phyloP scores from a whole-genome alignment of 2,329 filamentous ascomycete species.

The Fusarium sp. region DNA sequence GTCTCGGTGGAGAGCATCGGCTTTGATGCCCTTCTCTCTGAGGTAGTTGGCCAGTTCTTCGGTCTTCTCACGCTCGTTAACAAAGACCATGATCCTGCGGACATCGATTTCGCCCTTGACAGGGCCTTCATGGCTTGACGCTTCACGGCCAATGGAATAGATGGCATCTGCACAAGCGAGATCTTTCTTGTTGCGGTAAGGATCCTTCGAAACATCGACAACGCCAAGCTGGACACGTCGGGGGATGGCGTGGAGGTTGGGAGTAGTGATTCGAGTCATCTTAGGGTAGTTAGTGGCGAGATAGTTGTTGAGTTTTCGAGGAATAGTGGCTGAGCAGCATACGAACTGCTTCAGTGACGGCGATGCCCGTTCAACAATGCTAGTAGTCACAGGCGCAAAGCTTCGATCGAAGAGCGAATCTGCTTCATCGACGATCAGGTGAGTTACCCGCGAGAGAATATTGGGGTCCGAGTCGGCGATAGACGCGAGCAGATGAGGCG shows the following conservation, averaged over 20 bases:
- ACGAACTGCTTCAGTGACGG: conserved; percentile 90
- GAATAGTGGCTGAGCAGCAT: conserved; percentile 96
- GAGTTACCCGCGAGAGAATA: conserved; percentile 89
- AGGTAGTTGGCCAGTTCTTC: conserved; percentile 86
- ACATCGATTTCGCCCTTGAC: conserved; percentile 73
- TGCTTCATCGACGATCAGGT: conserved; percentile 94
- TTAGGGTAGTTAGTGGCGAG: conserved; percentile 87
- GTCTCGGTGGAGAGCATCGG: conserved; percentile 87
- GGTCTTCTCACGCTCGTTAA: conserved; percentile 95
- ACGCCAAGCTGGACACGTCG: conserved; percentile 94
- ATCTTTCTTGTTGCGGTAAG: conserved; percentile 92
- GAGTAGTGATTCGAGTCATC: conserved; percentile 89
- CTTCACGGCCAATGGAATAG: conserved; percentile 90
- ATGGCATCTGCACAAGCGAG: conserved; percentile 96
- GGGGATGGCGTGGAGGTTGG: conserved; percentile 96
- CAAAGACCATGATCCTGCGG: conserved; percentile 93
- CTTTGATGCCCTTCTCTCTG: conserved; percentile 87
- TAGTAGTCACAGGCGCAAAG: conserved; percentile 86
- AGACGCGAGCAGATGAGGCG: conserved; percentile 89
- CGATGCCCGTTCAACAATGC: conserved; percentile 84
- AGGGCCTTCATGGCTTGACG: conserved; percentile 70
- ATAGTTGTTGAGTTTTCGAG: conserved; percentile 87
- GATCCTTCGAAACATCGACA: conserved; percentile 91
- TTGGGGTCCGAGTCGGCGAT: conserved; percentile 93
- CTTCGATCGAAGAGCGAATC: conserved; percentile 96